Conservation (phyloP, 768 basidiomycete genomes). For the Panaeolus cyanescens region DNA sequence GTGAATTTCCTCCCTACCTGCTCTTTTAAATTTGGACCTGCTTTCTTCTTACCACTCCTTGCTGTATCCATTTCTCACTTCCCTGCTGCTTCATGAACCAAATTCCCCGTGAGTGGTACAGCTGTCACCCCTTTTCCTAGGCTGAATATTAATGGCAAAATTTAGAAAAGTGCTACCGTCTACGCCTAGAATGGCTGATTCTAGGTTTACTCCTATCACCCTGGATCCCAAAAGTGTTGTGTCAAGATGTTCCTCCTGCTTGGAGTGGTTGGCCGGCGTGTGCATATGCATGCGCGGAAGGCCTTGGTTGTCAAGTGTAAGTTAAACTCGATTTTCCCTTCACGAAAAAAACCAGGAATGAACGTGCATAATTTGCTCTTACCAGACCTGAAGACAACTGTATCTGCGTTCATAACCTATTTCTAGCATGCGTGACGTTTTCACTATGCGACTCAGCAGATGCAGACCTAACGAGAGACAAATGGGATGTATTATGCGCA, state of each 20-base stretch:
- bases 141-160: too few species aligned
- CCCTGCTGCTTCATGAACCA: too few species aligned
- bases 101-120: too few species aligned
- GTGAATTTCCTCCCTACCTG: too few species aligned
- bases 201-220: background rate
- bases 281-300: background rate
- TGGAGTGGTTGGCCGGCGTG: background rate
- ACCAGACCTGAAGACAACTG: background rate
- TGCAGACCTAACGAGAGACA: background rate
- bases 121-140: too few species aligned
- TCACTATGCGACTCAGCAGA: background rate
- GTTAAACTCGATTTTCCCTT: background rate
- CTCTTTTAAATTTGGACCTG: too few species aligned
- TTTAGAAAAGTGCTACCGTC: background rate
- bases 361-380: background rate
- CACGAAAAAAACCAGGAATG: background rate
- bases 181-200: background rate
- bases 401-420: background rate
- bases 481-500: background rate
- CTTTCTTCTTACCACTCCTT: too few species aligned
- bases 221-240: background rate
- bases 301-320: background rate
- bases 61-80: too few species aligned
- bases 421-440: background rate
- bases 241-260: background rate